These are phyloP conservation scores for Arthroderma sp. DNA, from an alignment of 2,329 filamentous ascomycete genomes.

Conservation along the genomic window DNA sequence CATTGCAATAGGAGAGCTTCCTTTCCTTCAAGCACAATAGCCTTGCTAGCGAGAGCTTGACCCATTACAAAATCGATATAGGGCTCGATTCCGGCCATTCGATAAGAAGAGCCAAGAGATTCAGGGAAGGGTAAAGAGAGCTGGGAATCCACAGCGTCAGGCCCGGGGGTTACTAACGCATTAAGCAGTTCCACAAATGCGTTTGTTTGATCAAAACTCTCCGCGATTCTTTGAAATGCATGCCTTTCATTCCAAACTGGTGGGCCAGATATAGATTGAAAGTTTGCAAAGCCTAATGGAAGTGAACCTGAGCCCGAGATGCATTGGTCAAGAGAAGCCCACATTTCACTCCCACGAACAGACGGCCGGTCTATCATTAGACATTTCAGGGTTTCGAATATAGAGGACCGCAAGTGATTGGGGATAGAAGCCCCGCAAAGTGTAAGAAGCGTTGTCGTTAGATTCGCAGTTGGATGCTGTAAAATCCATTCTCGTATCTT, in stretches of 20 bases:
- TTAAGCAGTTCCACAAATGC: conserved; percentile 70
- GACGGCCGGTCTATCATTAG: conserved; percentile 62
- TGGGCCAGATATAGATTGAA: conserved; percentile 29
- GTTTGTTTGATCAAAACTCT: conserved; percentile 72
- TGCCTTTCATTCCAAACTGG: conserved; percentile 39
- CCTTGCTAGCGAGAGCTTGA: conserved; percentile 56
- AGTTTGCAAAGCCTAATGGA: conserved; percentile 34
- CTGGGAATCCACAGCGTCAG: conserved; percentile 40
- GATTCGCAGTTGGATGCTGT: conserved; percentile 50
- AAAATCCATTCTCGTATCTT: conserved; percentile 62
- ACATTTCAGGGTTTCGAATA: conserved; percentile 64
- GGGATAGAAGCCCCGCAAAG: conserved; percentile 67
- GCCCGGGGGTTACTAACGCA: conserved; percentile 51
- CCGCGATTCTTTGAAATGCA: conserved; percentile 60
- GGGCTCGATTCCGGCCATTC: conserved; percentile 75
- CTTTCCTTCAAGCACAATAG: conserved; percentile 52
- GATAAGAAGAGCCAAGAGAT: conserved; percentile 60
- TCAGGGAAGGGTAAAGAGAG: conserved; percentile 80
- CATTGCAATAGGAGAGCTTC: conserved; percentile 63
- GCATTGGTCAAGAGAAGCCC: conserved; percentile 69
- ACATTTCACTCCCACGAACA: conserved; percentile 58
- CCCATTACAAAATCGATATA: conserved; percentile 88
- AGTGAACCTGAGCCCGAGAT: conserved; percentile 43
- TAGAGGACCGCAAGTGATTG: conserved; percentile 64
- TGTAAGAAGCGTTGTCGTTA: conserved; percentile 63